phyloP scores from a whole-genome alignment of 495 filamentous ascomycete species.

The Aspergillus taichungensis region DNA sequence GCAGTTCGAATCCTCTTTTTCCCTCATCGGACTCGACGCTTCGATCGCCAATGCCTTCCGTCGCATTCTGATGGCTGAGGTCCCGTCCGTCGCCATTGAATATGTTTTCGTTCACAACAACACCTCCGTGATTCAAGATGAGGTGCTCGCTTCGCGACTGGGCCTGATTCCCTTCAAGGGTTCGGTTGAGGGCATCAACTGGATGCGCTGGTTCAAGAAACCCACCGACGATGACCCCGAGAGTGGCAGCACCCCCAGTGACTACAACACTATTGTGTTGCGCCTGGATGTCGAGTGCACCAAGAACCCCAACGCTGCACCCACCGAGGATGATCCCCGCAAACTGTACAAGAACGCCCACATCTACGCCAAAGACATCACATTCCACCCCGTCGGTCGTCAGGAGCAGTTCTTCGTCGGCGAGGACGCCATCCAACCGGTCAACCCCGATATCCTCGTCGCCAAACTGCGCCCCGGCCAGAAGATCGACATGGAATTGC shows the following conservation, averaged over 20 bases:
- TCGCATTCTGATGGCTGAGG: constrained; percentile 90
- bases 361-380: constrained; percentile 78
- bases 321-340: constrained; percentile 65
- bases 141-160: constrained; percentile 81
- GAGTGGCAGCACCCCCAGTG: constrained; percentile 43
- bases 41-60: constrained; percentile 96
- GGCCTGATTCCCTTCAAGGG: constrained; percentile 86
- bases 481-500: constrained; percentile 70
- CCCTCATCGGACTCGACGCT: constrained; percentile 83
- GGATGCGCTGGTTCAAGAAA: constrained; percentile 69
- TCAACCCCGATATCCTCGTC: constrained; percentile 88
- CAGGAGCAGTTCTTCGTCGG: constrained; percentile 61
- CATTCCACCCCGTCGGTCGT: constrained; percentile 62
- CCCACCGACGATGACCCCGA: constrained; percentile 45
- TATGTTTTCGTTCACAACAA: constrained; percentile 86
- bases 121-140: constrained; percentile 94
- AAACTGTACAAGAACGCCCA: constrained; percentile 77
- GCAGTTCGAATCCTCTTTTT: constrained; percentile 70
- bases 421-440: constrained; percentile 56
- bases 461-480: constrained; percentile 92
- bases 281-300: constrained; percentile 67
- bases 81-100: constrained; percentile 91
- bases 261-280: constrained; percentile 74
- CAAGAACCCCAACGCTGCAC: constrained; percentile 58
- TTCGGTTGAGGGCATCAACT: constrained; percentile 60